Evolutionary conservation across 169 alveolate species (phyloP).

Genomic region (Plasmodium knowlesi): DNA sequence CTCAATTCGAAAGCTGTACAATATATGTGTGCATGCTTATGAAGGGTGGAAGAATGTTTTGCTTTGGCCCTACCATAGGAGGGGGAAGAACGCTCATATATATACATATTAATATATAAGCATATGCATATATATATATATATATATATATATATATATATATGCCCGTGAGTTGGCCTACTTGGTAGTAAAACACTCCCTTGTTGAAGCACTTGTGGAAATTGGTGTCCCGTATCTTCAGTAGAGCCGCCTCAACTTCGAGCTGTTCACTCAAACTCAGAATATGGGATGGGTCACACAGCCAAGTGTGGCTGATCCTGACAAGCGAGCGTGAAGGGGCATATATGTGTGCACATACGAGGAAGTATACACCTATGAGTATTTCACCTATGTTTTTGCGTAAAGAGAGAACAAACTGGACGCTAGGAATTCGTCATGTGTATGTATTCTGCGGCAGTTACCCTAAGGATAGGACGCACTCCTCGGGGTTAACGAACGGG

Average conservation of each 20-base stretch:
- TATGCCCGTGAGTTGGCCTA: not conserved
- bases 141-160: not conserved
- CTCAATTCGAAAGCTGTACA: not conserved
- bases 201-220: constrained; percentile 56
- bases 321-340: not conserved
- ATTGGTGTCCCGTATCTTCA: constrained; percentile 65
- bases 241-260: constrained; percentile 41
- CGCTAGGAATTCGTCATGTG: not conserved
- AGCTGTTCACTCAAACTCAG: constrained; percentile 52
- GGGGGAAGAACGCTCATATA: not conserved
- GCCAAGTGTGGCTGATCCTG: constrained; percentile 73
- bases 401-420: not conserved
- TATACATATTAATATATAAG: not conserved
- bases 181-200: constrained; percentile 46
- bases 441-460: not conserved
- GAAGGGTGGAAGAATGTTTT: not conserved
- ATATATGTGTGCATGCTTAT: not conserved
- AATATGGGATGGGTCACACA: constrained; percentile 53
- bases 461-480: constrained; percentile 72
- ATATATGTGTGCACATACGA: not conserved
- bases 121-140: not conserved
- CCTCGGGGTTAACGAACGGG: constrained; percentile 69
- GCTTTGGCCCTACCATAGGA: not conserved
- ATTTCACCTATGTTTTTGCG: not conserved
- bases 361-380: not conserved